Percentiles rank a stretch among this genome's conserved stretches.
phyloP scores from a whole-genome alignment of 768 basidiomycete species.

The Podaxis sp. region DNA sequence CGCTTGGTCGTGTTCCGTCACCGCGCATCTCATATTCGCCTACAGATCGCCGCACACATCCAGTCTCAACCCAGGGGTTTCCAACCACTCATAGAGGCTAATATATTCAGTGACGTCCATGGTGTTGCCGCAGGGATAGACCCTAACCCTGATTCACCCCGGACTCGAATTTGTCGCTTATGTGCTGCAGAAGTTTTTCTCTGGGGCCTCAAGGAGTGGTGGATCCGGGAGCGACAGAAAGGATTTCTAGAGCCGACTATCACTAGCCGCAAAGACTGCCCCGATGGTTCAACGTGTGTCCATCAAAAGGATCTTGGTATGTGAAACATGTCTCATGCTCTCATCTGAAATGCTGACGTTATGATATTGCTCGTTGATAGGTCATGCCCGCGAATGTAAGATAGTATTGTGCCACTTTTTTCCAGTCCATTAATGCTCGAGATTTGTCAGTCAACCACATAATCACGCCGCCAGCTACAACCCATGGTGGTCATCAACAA shows the following conservation, averaged over 20 bases:
- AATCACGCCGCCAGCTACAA: conserved; percentile 24
- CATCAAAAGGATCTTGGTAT: conserved; percentile 64
- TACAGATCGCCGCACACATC: conserved; percentile 62
- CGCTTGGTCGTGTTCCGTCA: conserved; percentile 18
- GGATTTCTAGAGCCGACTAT: conserved; percentile 59
- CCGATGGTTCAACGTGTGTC: conserved; percentile 56
- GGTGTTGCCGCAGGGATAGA: conserved; percentile 54
- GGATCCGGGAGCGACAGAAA: conserved; percentile 75
- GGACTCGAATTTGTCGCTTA: conserved; percentile 61
- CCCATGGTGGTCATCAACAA: not conserved
- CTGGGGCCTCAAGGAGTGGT: conserved; percentile 80
- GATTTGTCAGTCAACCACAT: conserved; percentile 41
- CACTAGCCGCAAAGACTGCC: conserved; percentile 67
- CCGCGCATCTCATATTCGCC: not conserved
- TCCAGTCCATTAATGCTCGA: not conserved
- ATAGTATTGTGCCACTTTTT: conserved; percentile 12
- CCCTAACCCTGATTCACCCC: conserved; percentile 56
- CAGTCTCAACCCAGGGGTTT: conserved; percentile 64
- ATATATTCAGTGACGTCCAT: conserved; percentile 72
- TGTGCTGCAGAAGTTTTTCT: conserved; percentile 77
- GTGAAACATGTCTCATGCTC: conserved; percentile 26
- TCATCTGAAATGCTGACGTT: not conserved
- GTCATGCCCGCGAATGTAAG: conserved; percentile 78
- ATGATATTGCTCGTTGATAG: conserved; percentile 31
- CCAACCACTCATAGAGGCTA: conserved; percentile 63